Percentiles rank a stretch among this genome's conserved stretches.
phyloP scores from a whole-genome alignment of 2,329 filamentous ascomycete species.

The Cylindrodendrum hubeiense region DNA sequence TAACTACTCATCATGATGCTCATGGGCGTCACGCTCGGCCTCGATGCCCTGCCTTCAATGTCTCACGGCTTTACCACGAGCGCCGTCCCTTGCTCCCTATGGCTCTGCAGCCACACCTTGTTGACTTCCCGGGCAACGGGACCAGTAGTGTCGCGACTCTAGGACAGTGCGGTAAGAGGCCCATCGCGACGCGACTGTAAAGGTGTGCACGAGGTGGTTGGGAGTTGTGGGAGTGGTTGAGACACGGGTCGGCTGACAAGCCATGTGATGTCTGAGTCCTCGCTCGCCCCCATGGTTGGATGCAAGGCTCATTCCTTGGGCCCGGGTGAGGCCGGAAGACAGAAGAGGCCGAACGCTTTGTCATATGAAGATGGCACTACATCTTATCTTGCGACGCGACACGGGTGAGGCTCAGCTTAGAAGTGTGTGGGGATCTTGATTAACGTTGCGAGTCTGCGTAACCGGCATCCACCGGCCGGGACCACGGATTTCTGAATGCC shows the following conservation, averaged over 20 bases:
- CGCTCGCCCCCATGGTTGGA: slow-evolving; percentile 12
- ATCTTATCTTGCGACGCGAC: slow-evolving; percentile 36
- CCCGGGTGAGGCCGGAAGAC: slow-evolving; percentile 14
- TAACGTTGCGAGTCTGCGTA: slow-evolving; percentile 27
- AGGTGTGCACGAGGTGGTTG: slow-evolving; percentile 30
- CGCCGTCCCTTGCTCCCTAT: slow-evolving; percentile 12
- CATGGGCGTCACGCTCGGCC: slow-evolving; percentile 12
- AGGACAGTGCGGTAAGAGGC: slow-evolving; percentile 31
- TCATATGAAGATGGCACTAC: slow-evolving; percentile 20
- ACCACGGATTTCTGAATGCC: slow-evolving; percentile 33
- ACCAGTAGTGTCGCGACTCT: slow-evolving; percentile 31
- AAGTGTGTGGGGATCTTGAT: slow-evolving; percentile 31
- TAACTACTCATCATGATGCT: slow-evolving; percentile 26
- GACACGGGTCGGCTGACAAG: slow-evolving; percentile 43
- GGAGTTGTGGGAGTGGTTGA: slow-evolving; percentile 30
- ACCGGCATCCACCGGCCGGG: not conserved
- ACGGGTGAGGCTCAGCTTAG: slow-evolving; percentile 39
- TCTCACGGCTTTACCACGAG: slow-evolving; percentile 29
- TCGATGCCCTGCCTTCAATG: slow-evolving; percentile 26
- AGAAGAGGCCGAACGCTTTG: slow-evolving; percentile 1
- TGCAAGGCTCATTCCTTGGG: slow-evolving; percentile 29
- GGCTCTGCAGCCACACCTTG: slow-evolving; percentile 33
- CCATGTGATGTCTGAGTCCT: slow-evolving; percentile 41
- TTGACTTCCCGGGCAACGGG: not conserved
- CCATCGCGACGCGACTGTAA: slow-evolving; percentile 24